Conservation (phyloP, 768 basidiomycete species). For the Pulveroboletus sp. region DNA sequence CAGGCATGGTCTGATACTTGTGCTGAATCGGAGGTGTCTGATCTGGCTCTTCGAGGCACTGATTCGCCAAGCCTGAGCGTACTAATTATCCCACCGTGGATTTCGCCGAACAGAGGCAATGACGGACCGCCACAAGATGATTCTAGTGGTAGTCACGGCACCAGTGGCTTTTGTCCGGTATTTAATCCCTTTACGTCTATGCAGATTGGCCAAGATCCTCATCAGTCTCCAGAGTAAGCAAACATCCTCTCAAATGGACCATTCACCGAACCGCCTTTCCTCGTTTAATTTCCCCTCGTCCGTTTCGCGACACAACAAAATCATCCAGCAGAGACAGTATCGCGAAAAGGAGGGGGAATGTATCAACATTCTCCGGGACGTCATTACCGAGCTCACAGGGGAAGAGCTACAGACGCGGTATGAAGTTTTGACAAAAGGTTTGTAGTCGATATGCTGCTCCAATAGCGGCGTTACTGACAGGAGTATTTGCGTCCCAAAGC, state of each 20-base stretch:
- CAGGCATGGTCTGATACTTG: too few species aligned
- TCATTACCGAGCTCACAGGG: conserved; percentile 18
- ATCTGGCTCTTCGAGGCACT: too few species aligned
- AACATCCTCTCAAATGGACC: background rate
- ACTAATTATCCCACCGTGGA: too few species aligned
- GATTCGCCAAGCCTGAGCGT: too few species aligned
- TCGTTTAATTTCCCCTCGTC: background rate
- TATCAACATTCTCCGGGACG: conserved; percentile 17
- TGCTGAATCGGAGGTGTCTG: too few species aligned
- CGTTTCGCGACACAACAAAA: conserved; percentile 12
- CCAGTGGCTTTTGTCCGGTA: background rate
- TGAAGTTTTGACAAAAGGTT: conserved; percentile 23
- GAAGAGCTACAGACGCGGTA: conserved; percentile 15
- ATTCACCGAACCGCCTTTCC: background rate
- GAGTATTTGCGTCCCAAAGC: conserved; percentile 2
- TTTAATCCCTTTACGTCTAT: conserved; percentile 5
- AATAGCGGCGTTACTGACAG: background rate
- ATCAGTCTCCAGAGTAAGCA: background rate
- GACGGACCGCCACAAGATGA: background rate
- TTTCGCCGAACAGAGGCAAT: background rate
- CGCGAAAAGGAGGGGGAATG: conserved; percentile 22
- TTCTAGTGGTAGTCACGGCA: background rate
- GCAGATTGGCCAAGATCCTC: background rate
- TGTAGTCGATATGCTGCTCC: background rate
- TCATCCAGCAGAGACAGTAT: conserved; percentile 16